Percentiles rank a stretch among this genome's conserved stretches.
These are phyloP conservation scores for Ogataea zsoltii DNA, from an alignment of 805 yeast genomes.

Conservation along the genomic window DNA sequence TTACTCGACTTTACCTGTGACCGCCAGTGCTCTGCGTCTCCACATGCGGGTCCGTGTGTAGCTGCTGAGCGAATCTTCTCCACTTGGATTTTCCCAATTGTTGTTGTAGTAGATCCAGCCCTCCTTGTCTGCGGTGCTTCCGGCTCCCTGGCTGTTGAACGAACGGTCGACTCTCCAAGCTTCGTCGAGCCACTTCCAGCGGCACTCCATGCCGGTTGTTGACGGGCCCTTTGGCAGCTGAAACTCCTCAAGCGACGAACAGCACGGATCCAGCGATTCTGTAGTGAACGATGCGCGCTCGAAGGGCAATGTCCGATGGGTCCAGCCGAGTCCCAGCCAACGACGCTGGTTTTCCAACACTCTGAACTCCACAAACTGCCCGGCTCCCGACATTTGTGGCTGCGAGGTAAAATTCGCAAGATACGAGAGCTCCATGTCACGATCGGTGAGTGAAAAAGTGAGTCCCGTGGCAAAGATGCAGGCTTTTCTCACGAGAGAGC, in stretches of 20 bases:
- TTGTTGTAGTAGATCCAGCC: conserved; percentile 61
- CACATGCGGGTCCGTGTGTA: conserved; percentile 56
- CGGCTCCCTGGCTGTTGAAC: conserved; percentile 30
- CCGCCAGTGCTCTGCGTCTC: conserved; percentile 45
- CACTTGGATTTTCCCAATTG: conserved; percentile 46
- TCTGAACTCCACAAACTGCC: conserved; percentile 50
- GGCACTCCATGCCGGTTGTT: conserved; percentile 24
- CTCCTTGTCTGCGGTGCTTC: conserved; percentile 31
- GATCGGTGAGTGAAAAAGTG: conserved; percentile 23
- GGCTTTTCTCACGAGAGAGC: conserved; percentile 41
- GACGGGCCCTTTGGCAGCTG: conserved; percentile 43
- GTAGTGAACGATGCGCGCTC: conserved; percentile 53
- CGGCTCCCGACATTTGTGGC: conserved; percentile 23
- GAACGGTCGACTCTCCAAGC: conserved; percentile 49
- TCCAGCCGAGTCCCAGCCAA: conserved; percentile 66
- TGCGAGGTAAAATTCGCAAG: conserved; percentile 13
- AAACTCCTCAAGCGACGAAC: conserved; percentile 37
- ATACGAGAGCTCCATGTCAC: conserved; percentile 13
- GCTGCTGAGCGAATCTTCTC: conserved; percentile 46
- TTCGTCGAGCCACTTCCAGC: conserved; percentile 61
- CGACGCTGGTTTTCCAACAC: conserved; percentile 59
- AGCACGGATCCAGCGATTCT: conserved; percentile 35
- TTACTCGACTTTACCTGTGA: too few species aligned
- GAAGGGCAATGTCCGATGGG: conserved; percentile 47
- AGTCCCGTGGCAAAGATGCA: conserved; percentile 45